These are phyloP conservation scores for Pseudogymnoascus sp. DNA, from an alignment of 2,329 filamentous ascomycete species.

Conservation along the genomic window DNA sequence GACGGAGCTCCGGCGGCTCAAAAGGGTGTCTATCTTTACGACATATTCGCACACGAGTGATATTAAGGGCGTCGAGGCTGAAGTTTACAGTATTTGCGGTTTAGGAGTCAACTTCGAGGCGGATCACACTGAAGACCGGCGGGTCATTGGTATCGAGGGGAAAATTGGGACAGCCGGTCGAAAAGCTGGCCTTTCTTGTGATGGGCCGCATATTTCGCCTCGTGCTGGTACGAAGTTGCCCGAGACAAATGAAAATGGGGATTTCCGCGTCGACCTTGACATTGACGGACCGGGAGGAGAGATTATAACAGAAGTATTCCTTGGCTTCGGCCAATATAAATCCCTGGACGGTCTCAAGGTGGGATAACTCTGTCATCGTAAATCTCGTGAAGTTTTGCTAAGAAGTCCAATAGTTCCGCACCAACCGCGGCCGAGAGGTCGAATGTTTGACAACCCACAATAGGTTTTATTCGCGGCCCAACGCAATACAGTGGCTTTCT, in stretches of 20 bases:
- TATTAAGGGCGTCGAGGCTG: background rate
- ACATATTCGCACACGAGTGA: background rate
- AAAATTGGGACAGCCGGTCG: background rate
- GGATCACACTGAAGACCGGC: background rate
- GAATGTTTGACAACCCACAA: background rate
- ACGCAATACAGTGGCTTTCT: background rate
- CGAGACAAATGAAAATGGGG: background rate
- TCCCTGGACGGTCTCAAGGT: background rate
- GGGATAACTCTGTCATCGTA: background rate
- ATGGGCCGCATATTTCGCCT: background rate
- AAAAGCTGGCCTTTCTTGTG: background rate
- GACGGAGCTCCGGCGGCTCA: slow-evolving; percentile 7
- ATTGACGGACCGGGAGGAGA: slow-evolving; percentile 11
- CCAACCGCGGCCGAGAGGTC: slow-evolving; percentile 9
- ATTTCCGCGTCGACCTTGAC: slow-evolving; percentile 11
- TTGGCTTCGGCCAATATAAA: background rate
- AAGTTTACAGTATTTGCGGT: slow-evolving; percentile 7
- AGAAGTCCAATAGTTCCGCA: slow-evolving; percentile 3
- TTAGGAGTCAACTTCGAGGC: background rate
- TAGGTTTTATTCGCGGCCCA: background rate
- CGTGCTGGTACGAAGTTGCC: background rate
- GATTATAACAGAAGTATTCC: slow-evolving; percentile 5
- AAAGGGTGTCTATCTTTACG: slow-evolving; percentile 6
- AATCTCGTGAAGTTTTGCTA: background rate
- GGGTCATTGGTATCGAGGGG: slow-evolving; percentile 3